Conservation (phyloP, 805 yeast species). For the Hanseniaspora clermontiae region DNA sequence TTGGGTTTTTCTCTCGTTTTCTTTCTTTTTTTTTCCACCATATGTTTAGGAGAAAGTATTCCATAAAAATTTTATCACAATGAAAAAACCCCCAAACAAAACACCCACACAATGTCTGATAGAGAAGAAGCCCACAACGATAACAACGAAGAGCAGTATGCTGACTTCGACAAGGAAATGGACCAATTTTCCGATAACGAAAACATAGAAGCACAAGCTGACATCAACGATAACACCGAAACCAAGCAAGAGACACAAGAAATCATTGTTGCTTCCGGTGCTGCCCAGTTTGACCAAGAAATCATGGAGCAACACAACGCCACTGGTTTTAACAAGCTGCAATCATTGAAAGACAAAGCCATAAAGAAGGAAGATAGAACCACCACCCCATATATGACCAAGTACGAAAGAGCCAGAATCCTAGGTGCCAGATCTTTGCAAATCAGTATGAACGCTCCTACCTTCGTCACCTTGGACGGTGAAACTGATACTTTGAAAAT, state of each 20-base stretch:
- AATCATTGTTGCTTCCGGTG: slow-evolving; percentile 57
- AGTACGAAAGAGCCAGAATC: slow-evolving; percentile 94
- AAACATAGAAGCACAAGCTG: slow-evolving; percentile 30
- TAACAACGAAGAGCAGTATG: slow-evolving; percentile 47
- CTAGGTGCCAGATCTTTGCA: slow-evolving; percentile 96
- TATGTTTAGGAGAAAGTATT: too few relatives aligned
- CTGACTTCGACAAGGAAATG: slow-evolving; percentile 67
- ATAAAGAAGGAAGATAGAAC: slow-evolving; percentile 79
- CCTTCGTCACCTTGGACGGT: slow-evolving; percentile 93
- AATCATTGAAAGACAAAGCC: slow-evolving; percentile 66
- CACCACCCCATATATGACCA: slow-evolving; percentile 98
- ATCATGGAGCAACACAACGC: slow-evolving; percentile 18
- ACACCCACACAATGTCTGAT: slow-evolving; percentile 35
- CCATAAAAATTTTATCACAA: neutral
- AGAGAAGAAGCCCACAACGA: slow-evolving; percentile 55
- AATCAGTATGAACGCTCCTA: slow-evolving; percentile 97
- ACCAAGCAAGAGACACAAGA: slow-evolving; percentile 33
- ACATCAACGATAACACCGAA: slow-evolving; percentile 23
- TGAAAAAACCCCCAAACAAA: neutral
- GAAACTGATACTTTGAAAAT: slow-evolving; percentile 97
- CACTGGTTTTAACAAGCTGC: slow-evolving; percentile 34
- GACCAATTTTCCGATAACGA: slow-evolving; percentile 63
- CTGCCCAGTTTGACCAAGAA: slow-evolving; percentile 44
- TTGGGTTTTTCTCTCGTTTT: neutral
- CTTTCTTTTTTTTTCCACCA: neutral